Evolutionary conservation across 176 grass and related monocot genomes (phyloP).

Genomic region (Cymbopogon citratus): DNA sequence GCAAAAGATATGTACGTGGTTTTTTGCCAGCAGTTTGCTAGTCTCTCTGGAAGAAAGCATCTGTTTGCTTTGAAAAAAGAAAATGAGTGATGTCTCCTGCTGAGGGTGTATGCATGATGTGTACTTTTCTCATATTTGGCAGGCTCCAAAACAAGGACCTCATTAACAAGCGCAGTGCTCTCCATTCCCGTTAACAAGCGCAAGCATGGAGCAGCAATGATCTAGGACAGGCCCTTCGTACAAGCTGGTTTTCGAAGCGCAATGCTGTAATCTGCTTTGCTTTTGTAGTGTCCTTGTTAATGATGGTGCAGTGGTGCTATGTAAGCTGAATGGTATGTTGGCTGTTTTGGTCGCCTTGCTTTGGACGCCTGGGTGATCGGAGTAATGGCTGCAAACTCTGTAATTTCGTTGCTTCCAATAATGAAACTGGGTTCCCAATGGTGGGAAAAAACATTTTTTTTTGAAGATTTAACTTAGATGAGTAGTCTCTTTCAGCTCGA

Average conservation of each 20-base stretch:
- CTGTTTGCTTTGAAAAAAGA: not conserved
- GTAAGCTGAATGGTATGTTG: not conserved
- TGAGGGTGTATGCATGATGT: not conserved
- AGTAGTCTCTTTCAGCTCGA: not conserved
- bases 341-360: not conserved
- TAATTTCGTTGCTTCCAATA: not conserved
- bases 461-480: not conserved
- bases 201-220: not conserved
- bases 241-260: not conserved
- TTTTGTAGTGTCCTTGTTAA: too few species aligned
- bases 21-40: not conserved
- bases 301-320: not conserved
- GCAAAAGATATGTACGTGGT: not conserved
- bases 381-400: not conserved
- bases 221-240: not conserved
- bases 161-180: not conserved
- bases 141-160: not conserved
- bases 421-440: not conserved
- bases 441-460: not conserved
- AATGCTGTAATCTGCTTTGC: not conserved
- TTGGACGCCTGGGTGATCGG: not conserved
- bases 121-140: not conserved
- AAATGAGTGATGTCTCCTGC: not conserved
- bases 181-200: not conserved
- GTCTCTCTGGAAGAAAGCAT: not conserved